These are phyloP conservation scores for Neltuma alba DNA, from an alignment of 306 rosid species.

Conservation along the genomic window DNA sequence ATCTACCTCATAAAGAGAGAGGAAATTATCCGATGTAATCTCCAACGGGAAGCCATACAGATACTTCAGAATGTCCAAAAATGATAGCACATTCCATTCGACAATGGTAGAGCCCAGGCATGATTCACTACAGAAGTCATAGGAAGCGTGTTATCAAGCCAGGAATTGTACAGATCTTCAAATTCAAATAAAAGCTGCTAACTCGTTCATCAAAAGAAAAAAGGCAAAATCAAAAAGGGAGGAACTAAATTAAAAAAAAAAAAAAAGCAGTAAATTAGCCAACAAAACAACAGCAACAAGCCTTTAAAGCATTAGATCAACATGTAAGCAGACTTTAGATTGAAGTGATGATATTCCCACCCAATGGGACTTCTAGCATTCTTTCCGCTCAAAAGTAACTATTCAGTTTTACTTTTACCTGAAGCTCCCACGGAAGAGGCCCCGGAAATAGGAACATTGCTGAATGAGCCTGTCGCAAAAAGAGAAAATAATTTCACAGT, in stretches of 20 bases:
- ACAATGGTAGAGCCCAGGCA: constrained; percentile 47
- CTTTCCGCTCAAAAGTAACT: neutral
- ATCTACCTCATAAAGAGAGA: constrained; percentile 72
- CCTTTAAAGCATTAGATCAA: neutral
- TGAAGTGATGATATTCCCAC: neutral
- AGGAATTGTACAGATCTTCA: constrained; percentile 4
- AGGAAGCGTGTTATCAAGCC: constrained; percentile 2
- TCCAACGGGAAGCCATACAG: constrained; percentile 50
- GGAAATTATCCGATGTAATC: constrained; percentile 51
- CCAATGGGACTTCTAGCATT: neutral
- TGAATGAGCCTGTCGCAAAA: constrained; percentile 55
- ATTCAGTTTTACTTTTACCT: constrained; percentile 44
- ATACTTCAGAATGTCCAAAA: constrained; percentile 66
- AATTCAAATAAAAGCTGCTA: neutral
- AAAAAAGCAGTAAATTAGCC: neutral
- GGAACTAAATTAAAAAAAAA: neutral
- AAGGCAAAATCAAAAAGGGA: neutral
- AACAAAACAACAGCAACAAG: neutral
- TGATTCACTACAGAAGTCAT: constrained; percentile 60
- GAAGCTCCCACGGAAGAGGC: constrained; percentile 72
- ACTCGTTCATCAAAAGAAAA: neutral
- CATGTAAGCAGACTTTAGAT: neutral
- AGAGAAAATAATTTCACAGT: constrained; percentile 15
- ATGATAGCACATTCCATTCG: constrained; percentile 54
- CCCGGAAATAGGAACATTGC: constrained; percentile 63